These are phyloP conservation scores for Pleurotus tuoliensis DNA, from an alignment of 768 basidiomycete genomes.

Conservation along the genomic window DNA sequence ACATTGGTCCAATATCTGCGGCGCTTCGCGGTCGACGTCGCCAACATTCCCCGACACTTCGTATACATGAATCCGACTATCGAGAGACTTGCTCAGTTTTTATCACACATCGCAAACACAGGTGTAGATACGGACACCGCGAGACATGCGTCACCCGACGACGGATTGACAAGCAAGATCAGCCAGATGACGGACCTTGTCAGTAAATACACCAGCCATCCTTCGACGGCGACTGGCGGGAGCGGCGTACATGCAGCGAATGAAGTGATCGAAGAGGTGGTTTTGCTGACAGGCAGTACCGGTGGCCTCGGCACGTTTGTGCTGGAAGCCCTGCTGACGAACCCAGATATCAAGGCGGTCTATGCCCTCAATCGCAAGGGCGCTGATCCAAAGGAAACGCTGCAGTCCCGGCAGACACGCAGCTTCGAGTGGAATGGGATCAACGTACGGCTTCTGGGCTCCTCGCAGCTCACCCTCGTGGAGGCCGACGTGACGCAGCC, in stretches of 20 bases:
- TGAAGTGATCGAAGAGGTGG: slow-evolving; percentile 13
- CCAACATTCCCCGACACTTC: slow-evolving; percentile 12
- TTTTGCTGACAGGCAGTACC: slow-evolving; percentile 34
- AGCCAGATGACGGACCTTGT: slow-evolving; percentile 19
- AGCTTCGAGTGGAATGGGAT: slow-evolving; percentile 21
- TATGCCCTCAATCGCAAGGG: slow-evolving; percentile 32
- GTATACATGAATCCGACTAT: slow-evolving; percentile 18
- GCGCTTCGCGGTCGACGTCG: not conserved
- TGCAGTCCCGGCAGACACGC: slow-evolving; percentile 21
- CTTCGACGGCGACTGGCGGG: slow-evolving; percentile 2
- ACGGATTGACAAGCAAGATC: not conserved
- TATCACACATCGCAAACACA: not conserved
- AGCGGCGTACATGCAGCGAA: not conserved
- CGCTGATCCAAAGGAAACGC: not conserved
- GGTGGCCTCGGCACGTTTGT: slow-evolving; percentile 31
- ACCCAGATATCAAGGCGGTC: slow-evolving; percentile 20
- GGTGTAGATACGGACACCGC: not conserved
- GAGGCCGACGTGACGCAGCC: slow-evolving; percentile 15
- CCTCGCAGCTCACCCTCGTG: slow-evolving; percentile 20
- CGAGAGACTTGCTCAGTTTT: slow-evolving; percentile 9
- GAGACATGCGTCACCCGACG: slow-evolving; percentile 3
- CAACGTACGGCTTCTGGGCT: slow-evolving; percentile 15
- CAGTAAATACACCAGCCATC: slow-evolving; percentile 18
- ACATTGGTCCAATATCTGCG: slow-evolving; percentile 25
- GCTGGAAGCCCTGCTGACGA: slow-evolving; percentile 23